Base-by-base conservation (phyloP, 2,329 filamentous ascomycete genomes). In the Blumeriella jaapii region DNA sequence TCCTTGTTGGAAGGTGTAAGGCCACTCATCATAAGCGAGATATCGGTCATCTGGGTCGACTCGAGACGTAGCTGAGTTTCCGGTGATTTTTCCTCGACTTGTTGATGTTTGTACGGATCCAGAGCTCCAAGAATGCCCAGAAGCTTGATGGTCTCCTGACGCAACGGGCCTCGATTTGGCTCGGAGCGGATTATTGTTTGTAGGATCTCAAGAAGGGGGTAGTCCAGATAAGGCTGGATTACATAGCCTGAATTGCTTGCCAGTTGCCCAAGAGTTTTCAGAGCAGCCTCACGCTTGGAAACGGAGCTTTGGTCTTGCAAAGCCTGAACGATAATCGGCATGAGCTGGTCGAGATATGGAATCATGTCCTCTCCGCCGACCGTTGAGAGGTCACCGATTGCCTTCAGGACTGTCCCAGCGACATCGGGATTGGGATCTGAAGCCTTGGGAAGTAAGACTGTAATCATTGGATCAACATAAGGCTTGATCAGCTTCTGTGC, bases 241-340 rank as follows among this genome's bases (percentile, higher is more conserved):
- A 98, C 93, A 61, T 98, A 98, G 48, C 93, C 91, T 9, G 87
- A 91, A 59, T 94, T 96, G 54, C 86, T 93, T 5, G 91, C 86
- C 36, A 98, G 65, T 55, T 96, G 87, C 13, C 89, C 89, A 1
- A 98, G 68, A 0, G 91, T 91, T 47, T 83, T 82, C 19, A 98
- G 67, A 3, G 91, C 89, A 5, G 93, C 84, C 58, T 94, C 87
- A 36, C 91, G 78, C 61, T 96, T 96, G 29, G 77, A 69, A 29
- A 84, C 79, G 3, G 89, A 94, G 46, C 85, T 86, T 50, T 96
- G 79, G 55, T 98, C 91, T 58, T 98, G 89, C 34, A 98, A 66
- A 17, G 89, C 87, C 42, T 91, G 82, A 40, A 98, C 78, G 49
- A 98, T 93, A 42, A 96, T 80, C 1, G 84, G 85, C 89, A 96